Base-by-base conservation (phyloP, 805 yeast genomes). In the Candida berthetii region DNA sequence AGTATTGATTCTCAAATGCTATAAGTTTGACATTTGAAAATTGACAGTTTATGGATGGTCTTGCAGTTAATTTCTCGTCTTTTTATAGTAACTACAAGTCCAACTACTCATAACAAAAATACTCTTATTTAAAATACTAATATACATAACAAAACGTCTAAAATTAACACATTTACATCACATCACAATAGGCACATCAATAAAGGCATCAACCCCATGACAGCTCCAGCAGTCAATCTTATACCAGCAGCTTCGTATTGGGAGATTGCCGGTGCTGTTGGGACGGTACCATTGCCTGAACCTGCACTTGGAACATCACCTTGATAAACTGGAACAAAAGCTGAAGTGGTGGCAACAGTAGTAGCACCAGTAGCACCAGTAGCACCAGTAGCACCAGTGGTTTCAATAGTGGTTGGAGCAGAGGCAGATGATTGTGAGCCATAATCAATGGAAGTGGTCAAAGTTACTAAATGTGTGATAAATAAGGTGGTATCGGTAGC, bases 181-280 rank as follows among this genome's bases (percentile, higher is more conserved):
- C 17, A 28, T 28, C 31, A 28, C 14, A 13, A 13, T 13, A 28
- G 14, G 22, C 37, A 22, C 29, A 27, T 13, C 13, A 27, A 27
- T 27, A 31, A 16, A 3, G 34, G 34, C 6, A 31, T n/a, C 19
- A 31, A 31, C 4, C 34, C 34, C 17, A 17, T 11, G 13, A 31
- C 7, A 10, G 11, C 10, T 5, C 32, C 33, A 7, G 22, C 33
- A 2, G 15, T 29, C 24, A 42, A 24, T 24, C 14, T 38, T 14
- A 37, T 31, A 33, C 41, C 49, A 36, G 45, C 33, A 18, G 47
- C 48, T 34, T 43, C 68, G 35, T 22, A 40, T 56, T 58, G 62
- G 38, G 61, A 54, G 57, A 49, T 59, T 31, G 58, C 39, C 41
- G 49, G 42, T 9, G 63, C 41, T 42, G 55, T 29, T 29, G 46